Evolutionary conservation across 331 rosid species (phyloP).

Genomic region (Telfairia occidentalis): DNA sequence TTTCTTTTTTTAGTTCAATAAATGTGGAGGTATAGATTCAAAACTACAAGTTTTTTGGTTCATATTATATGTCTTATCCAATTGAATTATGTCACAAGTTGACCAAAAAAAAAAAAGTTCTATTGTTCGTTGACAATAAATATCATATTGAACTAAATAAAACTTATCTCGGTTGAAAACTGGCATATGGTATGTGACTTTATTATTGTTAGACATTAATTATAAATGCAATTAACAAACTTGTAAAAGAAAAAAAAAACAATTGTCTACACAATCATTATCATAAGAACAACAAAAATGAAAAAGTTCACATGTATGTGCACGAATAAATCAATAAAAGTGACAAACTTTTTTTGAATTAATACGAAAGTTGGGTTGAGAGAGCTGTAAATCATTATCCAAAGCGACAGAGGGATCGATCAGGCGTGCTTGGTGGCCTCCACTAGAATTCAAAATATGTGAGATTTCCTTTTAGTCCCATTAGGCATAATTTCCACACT

Average conservation of each 20-base stretch:
- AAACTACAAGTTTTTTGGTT: too few species aligned
- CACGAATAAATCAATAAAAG: background rate
- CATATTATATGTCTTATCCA: too few species aligned
- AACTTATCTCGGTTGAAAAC: too few species aligned
- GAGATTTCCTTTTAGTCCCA: background rate
- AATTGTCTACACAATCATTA: background rate
- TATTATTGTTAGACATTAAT: background rate
- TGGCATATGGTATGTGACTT: background rate
- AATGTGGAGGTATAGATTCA: too few species aligned
- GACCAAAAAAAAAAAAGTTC: too few species aligned
- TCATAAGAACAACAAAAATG: background rate
- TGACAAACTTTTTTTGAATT: background rate
- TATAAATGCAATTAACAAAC: background rate
- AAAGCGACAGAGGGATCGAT: conserved; percentile 5
- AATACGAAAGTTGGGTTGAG: background rate
- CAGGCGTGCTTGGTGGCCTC: conserved; percentile 11
- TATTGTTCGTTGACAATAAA: too few species aligned
- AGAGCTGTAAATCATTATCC: conserved; percentile 10
- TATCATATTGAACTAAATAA: too few species aligned
- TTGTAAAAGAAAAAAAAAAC: background rate
- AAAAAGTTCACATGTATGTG: background rate
- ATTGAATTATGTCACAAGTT: too few species aligned
- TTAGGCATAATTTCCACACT: conserved; percentile 6
- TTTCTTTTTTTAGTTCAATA: too few species aligned
- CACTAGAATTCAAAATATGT: background rate